Evolutionary conservation across 225 moss, liverwort and hornwort species (phyloP).

Genomic region (Bryoerythrophyllum caledonicum): DNA sequence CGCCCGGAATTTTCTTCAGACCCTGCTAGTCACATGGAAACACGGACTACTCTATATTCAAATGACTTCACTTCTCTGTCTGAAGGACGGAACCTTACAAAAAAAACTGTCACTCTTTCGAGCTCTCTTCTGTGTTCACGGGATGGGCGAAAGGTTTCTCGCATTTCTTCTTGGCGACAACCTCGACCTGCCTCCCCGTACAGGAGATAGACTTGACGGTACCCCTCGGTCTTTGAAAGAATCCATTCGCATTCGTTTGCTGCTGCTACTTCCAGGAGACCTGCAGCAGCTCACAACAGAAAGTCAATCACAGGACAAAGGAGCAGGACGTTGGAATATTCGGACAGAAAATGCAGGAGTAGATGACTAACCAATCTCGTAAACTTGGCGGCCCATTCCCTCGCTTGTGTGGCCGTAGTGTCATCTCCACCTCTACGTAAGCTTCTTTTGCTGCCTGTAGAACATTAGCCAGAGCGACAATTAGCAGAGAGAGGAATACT

Average conservation of each 20-base stretch:
- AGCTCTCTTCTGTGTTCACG: conserved; percentile 31
- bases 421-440: conserved; percentile 49
- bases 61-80: neutral
- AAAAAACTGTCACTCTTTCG: conserved; percentile 27
- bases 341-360: neutral
- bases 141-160: conserved; percentile 62
- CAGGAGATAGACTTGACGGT: conserved; percentile 57
- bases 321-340: neutral
- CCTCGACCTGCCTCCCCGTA: conserved; percentile 50
- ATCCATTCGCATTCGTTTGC: conserved; percentile 59
- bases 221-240: conserved; percentile 56
- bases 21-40: conserved; percentile 22
- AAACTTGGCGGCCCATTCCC: conserved; percentile 57
- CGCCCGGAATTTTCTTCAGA: conserved; percentile 10
- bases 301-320: conserved; percentile 8
- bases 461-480: conserved; percentile 13
- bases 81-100: conserved; percentile 19
- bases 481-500: conserved; percentile 11
- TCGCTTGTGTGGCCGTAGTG: conserved; percentile 53
- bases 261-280: conserved; percentile 55
- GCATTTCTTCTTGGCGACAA: conserved; percentile 52
- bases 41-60: conserved; percentile 19
- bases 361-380: neutral
- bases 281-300: conserved; percentile 25
- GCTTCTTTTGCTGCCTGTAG: conserved; percentile 66